Evolutionary conservation across 1,139 yeast genomes (phyloP).

Genomic region (Geotrichum histeridarum): DNA sequence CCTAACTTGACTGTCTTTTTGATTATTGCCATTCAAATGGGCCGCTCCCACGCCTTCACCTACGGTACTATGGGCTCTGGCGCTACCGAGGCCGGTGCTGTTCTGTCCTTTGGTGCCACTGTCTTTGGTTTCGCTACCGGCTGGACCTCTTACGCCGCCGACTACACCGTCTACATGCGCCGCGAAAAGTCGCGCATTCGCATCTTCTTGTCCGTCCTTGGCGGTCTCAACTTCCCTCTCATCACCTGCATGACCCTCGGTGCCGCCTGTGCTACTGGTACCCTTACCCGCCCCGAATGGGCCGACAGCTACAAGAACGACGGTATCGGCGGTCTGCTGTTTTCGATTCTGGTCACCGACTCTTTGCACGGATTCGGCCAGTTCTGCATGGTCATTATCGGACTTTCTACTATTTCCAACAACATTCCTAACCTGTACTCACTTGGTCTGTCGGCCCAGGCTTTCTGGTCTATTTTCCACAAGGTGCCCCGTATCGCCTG

Average conservation of each 20-base stretch:
- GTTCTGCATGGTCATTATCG: conserved; percentile 77
- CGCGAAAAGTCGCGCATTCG: conserved; percentile 52
- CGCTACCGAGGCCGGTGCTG: conserved; percentile 59
- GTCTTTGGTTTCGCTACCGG: conserved; percentile 90
- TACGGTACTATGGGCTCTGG: conserved; percentile 44
- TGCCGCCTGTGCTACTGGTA: conserved; percentile 78
- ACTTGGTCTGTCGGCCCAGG: conserved; percentile 76
- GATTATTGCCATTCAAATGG: conserved; percentile 71
- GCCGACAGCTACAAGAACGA: conserved; percentile 47
- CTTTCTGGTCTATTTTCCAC: conserved; percentile 67
- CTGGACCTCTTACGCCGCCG: conserved; percentile 91
- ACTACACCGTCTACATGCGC: conserved; percentile 83
- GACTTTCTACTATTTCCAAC: conserved; percentile 81
- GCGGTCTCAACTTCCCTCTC: conserved; percentile 65
- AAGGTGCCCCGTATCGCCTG: conserved; percentile 75
- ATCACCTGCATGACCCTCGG: conserved; percentile 74
- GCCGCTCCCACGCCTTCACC: conserved; percentile 57
- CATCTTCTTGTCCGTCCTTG: conserved; percentile 58
- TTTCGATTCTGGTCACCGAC: conserved; percentile 67
- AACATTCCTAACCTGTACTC: conserved; percentile 93
- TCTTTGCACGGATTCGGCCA: conserved; percentile 85
- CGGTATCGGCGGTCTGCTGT: conserved; percentile 78
- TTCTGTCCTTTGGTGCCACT: conserved; percentile 79
- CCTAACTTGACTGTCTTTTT: conserved; percentile 71
- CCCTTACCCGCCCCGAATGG: conserved; percentile 44